Conservation (phyloP, 1,284 basidiomycete genomes). For the Blastosporella zonata region DNA sequence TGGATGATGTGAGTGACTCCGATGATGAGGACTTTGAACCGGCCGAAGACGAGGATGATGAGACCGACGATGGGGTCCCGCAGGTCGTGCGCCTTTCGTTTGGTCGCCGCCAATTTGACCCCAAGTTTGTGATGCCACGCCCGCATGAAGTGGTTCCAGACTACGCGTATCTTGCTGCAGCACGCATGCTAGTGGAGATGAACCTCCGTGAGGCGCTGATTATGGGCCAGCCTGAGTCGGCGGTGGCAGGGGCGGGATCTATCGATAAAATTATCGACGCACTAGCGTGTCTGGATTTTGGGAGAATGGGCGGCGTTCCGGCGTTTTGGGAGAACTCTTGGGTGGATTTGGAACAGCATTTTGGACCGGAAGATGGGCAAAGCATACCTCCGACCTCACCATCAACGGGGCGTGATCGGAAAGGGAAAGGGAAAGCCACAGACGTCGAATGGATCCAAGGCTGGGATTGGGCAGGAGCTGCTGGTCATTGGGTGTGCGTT, state of each 20-base stretch:
- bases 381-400: neutral
- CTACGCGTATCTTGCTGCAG: conserved; percentile 38
- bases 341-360: conserved; percentile 1
- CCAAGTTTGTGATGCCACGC: conserved; percentile 20
- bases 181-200: conserved; percentile 35
- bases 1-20: conserved; percentile 13
- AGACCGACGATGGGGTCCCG: conserved; percentile 17
- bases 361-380: conserved; percentile 4
- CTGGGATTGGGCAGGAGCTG: conserved; percentile 59
- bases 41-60: conserved; percentile 21
- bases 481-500: conserved; percentile 51
- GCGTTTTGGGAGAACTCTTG: conserved; percentile 35
- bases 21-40: conserved; percentile 20
- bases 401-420: neutral
- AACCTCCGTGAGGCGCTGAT: conserved; percentile 31
- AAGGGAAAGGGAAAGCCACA: conserved; percentile 19
- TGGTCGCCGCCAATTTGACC: conserved; percentile 16
- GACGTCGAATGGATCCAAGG: conserved; percentile 32
- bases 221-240: conserved; percentile 1
- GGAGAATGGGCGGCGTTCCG: conserved; percentile 44
- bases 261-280: conserved; percentile 26
- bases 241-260: neutral
- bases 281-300: conserved; percentile 41
- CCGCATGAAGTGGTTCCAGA: conserved; percentile 38
- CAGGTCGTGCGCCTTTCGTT: conserved; percentile 11